A percentile compares a stretch with the other conserved stretches of the same genome.
phyloP scores from a whole-genome alignment of 495 filamentous ascomycete genomes.

The Lichina pygmaea region DNA sequence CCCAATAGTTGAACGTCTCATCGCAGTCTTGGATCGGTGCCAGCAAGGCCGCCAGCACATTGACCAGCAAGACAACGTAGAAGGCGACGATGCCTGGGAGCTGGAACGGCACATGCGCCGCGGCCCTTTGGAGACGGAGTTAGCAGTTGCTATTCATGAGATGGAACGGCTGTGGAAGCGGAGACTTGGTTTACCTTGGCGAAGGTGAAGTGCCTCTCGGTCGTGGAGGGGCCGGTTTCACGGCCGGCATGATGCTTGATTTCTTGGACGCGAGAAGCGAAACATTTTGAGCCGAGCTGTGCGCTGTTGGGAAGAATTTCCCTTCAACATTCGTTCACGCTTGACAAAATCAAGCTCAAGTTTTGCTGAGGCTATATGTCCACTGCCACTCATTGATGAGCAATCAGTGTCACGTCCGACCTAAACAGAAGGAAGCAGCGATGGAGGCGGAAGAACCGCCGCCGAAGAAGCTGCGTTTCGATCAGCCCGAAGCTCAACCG shows the following conservation, averaged over 20 bases:
- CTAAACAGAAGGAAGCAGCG: background rate
- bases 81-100: conserved; percentile 49
- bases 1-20: conserved; percentile 99
- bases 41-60: conserved; percentile 50
- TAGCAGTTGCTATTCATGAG: background rate
- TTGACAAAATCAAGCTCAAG: too few relatives aligned
- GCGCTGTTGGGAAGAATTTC: too few relatives aligned
- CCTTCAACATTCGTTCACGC: too few relatives aligned
- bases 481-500: background rate
- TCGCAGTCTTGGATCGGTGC: conserved; percentile 95
- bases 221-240: background rate
- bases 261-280: too few relatives aligned
- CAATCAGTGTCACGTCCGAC: too few relatives aligned
- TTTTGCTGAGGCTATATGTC: too few relatives aligned
- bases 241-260: too few relatives aligned
- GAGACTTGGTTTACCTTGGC: background rate
- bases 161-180: background rate
- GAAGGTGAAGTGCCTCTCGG: background rate
- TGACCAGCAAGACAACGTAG: conserved; percentile 45
- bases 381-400: too few relatives aligned
- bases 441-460: background rate
- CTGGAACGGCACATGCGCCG: conserved; percentile 18
- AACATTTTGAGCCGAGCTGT: too few relatives aligned
- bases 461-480: conserved; percentile 1
- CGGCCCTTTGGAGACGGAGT: background rate